A percentile compares a stretch with the other conserved stretches of the same genome.
Conservation (phyloP, 2,329 filamentous ascomycete genomes). For the Claviceps sp. region DNA sequence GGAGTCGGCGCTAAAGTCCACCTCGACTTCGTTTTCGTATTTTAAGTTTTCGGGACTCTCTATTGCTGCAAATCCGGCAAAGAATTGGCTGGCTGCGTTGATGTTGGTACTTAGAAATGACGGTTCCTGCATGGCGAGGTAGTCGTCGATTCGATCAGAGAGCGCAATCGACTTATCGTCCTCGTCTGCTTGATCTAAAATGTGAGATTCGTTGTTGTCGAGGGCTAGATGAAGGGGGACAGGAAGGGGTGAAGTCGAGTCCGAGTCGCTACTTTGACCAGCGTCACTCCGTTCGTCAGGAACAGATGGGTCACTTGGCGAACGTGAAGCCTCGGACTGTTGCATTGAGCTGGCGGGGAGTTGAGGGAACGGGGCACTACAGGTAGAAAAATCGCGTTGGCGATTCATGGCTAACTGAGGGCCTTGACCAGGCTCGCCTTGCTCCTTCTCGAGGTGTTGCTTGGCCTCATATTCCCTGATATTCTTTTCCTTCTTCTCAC, state of each 20-base stretch:
- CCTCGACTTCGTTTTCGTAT: constrained; percentile 1
- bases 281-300: constrained; percentile 13
- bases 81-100: constrained; percentile 3
- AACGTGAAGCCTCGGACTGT: constrained; percentile 7
- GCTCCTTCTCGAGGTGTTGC: constrained; percentile 23
- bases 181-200: constrained; percentile 5
- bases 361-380: constrained; percentile 26
- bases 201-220: not conserved
- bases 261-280: constrained; percentile 14
- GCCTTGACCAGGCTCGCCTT: constrained; percentile 11
- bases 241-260: constrained; percentile 9
- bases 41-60: not conserved
- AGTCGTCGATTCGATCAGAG: constrained; percentile 9
- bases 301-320: constrained; percentile 9
- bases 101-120: constrained; percentile 5
- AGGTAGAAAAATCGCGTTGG: constrained; percentile 25
- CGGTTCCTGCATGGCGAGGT: constrained; percentile 7
- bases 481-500: constrained; percentile 51
- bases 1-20: constrained; percentile 1
- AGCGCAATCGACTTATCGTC: constrained; percentile 5
- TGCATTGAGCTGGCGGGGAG: constrained; percentile 10
- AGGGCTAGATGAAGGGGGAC: not conserved
- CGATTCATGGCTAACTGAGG: constrained; percentile 17
- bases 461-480: constrained; percentile 27
- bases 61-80: constrained; percentile 1